Percentiles rank a stretch among this genome's conserved stretches.
These are phyloP conservation scores for Salvia miltiorrhiza DNA, from an alignment of 257 asterid species.

Conservation along the genomic window DNA sequence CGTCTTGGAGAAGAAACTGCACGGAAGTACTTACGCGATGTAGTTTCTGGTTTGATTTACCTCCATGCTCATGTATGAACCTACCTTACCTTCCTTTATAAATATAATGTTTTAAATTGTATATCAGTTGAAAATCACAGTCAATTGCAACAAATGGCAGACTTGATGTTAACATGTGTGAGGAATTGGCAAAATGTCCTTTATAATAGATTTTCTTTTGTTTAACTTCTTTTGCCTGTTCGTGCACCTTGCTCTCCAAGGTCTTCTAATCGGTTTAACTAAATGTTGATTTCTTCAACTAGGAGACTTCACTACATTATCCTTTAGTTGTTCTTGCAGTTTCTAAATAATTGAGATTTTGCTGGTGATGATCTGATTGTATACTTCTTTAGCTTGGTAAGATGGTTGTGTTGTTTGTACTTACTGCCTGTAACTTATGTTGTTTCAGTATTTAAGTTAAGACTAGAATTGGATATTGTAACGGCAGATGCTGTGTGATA, in stretches of 20 bases:
- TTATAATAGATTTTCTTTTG: background rate
- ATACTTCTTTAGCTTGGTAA: background rate
- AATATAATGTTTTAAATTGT: background rate
- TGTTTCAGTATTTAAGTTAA: background rate
- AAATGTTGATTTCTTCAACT: background rate
- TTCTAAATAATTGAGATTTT: background rate
- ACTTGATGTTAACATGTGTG: background rate
- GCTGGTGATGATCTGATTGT: background rate
- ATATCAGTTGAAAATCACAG: background rate
- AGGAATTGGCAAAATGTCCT: background rate
- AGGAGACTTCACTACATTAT: background rate
- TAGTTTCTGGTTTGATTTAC: conserved; percentile 86
- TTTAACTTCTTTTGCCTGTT: no score
- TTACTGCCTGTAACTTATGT: background rate
- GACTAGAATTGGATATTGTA: background rate
- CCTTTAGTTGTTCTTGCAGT: conserved; percentile 1
- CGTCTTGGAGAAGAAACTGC: conserved; percentile 74
- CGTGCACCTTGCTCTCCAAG: background rate
- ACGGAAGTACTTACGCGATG: conserved; percentile 76
- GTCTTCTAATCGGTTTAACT: background rate
- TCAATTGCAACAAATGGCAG: background rate
- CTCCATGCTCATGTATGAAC: conserved; percentile 93
- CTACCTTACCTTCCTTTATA: background rate
- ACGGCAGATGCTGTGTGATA: background rate
- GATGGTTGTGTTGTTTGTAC: background rate